Base-by-base conservation (phyloP, 768 basidiomycete genomes). In the Wakefieldia striispora region DNA sequence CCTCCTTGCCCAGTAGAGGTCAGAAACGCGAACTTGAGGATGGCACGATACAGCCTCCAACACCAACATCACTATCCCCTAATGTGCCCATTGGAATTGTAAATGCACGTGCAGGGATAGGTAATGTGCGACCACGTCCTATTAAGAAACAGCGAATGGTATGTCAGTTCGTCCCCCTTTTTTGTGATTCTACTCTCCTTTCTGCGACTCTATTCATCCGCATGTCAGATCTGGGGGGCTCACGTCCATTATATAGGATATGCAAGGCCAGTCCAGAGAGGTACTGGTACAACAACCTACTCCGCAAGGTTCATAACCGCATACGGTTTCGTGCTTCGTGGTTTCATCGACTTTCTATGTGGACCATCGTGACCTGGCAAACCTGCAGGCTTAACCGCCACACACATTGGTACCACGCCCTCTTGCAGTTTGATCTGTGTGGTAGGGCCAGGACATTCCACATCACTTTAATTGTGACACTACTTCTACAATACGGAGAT, bases 61-160 rank as follows among this genome's bases (percentile, higher is more conserved):
- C 63, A 20, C 55, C 66, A 27, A 50, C 50, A 6, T 43, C 54
- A 3, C 56, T 60, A n/a, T 53, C 55, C 10, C 65, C 65, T 16
- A 66, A 51, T 29, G 50, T 55, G 13, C 53, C 65, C 12, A 49
- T 67, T 23, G 60, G 60, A 29, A 64, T 76, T 14, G 59, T 79
- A 14, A 76, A 76, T 56, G 76, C 82, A 23, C 81, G 80, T 58
- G 80, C 83, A 10, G 86, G 85, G 16, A 73, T 72, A 33, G 74
- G 73, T 8, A 78, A 75, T 40, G 78, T 75, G 13, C 74, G 83
- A 47, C 85, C 86, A 24, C 74, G 87, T 56, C 87, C 87, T 19
- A 61, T 83, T 37, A 90, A 90, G 77, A 89, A 86, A 68, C 85
- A 82, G 61, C 77, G 84, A 53, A 73, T 86, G 81, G 87, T 88